Conservation (phyloP, 352 stramenopile species). For the Globisporangium splendens region DNA sequence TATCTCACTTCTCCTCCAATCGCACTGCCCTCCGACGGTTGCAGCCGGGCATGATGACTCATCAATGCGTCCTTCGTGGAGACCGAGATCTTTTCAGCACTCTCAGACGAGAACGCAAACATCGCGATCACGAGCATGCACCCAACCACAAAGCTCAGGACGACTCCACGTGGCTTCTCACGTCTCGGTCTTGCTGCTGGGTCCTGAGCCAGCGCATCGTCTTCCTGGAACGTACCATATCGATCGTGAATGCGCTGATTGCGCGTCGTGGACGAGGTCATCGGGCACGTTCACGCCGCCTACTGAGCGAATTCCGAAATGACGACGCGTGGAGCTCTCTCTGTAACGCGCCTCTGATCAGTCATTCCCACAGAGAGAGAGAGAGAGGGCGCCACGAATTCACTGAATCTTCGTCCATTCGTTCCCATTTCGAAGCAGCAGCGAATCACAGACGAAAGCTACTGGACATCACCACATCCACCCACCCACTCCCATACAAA, state of each 20-base stretch:
- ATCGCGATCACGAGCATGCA: conserved; percentile 8
- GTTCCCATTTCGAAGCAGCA: no score
- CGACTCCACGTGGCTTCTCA: background rate
- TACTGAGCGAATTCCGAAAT: no score
- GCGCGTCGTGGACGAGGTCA: background rate
- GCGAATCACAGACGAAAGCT: no score
- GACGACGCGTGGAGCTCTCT: no score
- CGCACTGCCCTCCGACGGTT: background rate
- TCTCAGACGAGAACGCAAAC: conserved; percentile 1
- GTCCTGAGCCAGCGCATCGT: background rate
- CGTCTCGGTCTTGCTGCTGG: background rate
- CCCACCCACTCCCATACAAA: no score
- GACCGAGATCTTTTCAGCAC: background rate
- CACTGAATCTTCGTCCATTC: no score
- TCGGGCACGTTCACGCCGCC: background rate
- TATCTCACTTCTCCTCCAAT: background rate
- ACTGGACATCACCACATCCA: no score
- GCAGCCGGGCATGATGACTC: background rate
- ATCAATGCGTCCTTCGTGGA: background rate
- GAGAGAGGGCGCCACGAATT: no score
- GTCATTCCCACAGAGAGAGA: no score
- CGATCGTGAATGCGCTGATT: conserved; percentile 3
- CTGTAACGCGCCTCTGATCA: no score
- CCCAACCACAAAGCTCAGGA: conserved; percentile 3
- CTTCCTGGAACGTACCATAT: conserved; percentile 23